These are phyloP conservation scores for Trichaptum fuscoviolaceum DNA, from an alignment of 768 basidiomycete genomes.

Conservation along the genomic window DNA sequence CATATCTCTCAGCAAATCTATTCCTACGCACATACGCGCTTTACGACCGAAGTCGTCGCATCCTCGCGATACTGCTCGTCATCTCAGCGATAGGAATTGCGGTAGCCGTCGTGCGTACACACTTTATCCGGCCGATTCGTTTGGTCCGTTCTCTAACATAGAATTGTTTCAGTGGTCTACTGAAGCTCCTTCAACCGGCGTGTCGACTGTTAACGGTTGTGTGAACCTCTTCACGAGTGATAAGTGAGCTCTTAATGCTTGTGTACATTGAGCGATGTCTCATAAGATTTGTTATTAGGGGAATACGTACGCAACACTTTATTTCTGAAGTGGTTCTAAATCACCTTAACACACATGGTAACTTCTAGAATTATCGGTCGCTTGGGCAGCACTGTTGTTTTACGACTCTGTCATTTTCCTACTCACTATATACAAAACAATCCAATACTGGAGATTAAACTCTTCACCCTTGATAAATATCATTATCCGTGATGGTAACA, in stretches of 20 bases:
- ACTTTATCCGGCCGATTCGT: background rate
- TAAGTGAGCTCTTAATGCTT: background rate
- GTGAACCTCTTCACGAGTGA: background rate
- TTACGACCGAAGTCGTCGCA: conserved; percentile 18
- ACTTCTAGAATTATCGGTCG: conserved; percentile 14
- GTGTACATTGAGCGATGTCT: background rate
- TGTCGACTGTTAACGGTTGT: background rate
- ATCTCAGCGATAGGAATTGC: conserved; percentile 9
- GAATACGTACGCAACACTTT: background rate
- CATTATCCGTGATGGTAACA: background rate
- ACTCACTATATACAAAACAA: conserved; percentile 13
- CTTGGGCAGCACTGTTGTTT: conserved; percentile 14
- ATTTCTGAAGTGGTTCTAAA: too few relatives aligned
- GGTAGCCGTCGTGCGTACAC: background rate
- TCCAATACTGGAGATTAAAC: conserved; percentile 8
- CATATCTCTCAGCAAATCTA: background rate
- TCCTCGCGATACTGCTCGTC: conserved; percentile 13
- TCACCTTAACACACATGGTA: background rate
- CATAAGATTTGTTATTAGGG: background rate
- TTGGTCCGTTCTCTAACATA: too few relatives aligned
- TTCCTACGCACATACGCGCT: conserved; percentile 21
- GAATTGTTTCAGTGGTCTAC: conserved; percentile 7
- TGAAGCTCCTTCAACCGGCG: background rate
- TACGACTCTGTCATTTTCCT: conserved; percentile 17
- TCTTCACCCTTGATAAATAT: background rate